These are phyloP conservation scores for Zoysia pacifica DNA, from an alignment of 176 grass and related monocot genomes.

Conservation along the genomic window DNA sequence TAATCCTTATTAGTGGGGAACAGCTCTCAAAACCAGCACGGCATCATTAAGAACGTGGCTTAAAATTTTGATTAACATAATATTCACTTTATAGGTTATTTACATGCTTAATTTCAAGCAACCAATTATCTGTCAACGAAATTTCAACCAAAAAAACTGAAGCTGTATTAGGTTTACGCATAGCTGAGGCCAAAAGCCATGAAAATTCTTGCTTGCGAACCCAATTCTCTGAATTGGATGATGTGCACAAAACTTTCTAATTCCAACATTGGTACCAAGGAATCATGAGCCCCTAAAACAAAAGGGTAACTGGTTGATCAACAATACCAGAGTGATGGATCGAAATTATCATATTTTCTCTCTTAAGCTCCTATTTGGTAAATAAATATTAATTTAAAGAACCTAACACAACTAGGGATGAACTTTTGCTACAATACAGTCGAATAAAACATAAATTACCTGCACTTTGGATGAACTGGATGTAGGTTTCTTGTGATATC, in stretches of 20 bases:
- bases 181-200: too few species aligned
- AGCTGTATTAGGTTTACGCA: too few species aligned
- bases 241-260: too few species aligned
- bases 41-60: background rate
- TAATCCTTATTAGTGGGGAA: slow-evolving; percentile 9
- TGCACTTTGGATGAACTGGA: slow-evolving; percentile 72
- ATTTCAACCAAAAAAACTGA: too few species aligned
- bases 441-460: slow-evolving; percentile 49
- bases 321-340: background rate
- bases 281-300: too few species aligned
- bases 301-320: background rate
- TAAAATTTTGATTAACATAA: background rate
- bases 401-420: background rate
- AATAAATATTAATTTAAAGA: slow-evolving; percentile 16
- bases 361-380: background rate
- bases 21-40: background rate
- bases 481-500: slow-evolving; percentile 66
- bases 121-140: slow-evolving; percentile 2
- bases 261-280: too few species aligned
- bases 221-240: too few species aligned
- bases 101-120: slow-evolving; percentile 6
- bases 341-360: background rate
- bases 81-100: background rate
- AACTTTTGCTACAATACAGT: background rate
- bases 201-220: too few species aligned